Base-by-base conservation (phyloP, 2,329 filamentous ascomycete genomes). In the Septoria petroselini region DNA sequence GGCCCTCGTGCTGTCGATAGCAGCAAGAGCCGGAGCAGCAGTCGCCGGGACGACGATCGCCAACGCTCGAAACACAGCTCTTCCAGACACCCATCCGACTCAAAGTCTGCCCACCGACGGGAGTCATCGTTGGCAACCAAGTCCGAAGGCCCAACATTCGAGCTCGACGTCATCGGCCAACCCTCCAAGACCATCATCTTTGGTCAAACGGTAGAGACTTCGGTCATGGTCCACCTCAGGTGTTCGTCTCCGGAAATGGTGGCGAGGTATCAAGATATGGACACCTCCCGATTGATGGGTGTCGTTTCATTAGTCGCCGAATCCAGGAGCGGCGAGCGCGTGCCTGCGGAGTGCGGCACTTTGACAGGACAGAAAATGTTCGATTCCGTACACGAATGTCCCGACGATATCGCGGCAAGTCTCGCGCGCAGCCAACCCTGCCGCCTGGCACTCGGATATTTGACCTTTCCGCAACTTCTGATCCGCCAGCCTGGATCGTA, bases 341-440 rank as follows among this genome's bases (percentile, higher is more conserved):
- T 61, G 3, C 57, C 58, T 2, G 50, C 63, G 12, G 64, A 66
- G 46, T 53, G 60, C 27, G 60, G 59, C 30, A 60, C 59, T 11
- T 50, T 67, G 25, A 62, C 60, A 3, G 63, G 62, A 7, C 63
- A 65, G 48, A 63, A 66, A 44, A 58, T 65, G 55, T 62, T 64
- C 49, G 64, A 66, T 53, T 65, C 64, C 4, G 57, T 66, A 8
- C 65, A 64, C 41, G 53, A 59, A 8, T 58, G 64, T 11, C 62
- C 64, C 3, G 58, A 59, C 17, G 48, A 61, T 37, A 58, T 58
- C 39, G 58, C 59, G 7, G 59, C 58, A 8, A 58, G 52, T 14
- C 51, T 66, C 31, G 59, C 58, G 2, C 53, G 54, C n/a, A 62
- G 54, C 47, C 58, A 64, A 38, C 60, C 63, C 19, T 61, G 52